Base-by-base conservation (phyloP, 768 basidiomycete genomes). In the Termitomyces sp. region DNA sequence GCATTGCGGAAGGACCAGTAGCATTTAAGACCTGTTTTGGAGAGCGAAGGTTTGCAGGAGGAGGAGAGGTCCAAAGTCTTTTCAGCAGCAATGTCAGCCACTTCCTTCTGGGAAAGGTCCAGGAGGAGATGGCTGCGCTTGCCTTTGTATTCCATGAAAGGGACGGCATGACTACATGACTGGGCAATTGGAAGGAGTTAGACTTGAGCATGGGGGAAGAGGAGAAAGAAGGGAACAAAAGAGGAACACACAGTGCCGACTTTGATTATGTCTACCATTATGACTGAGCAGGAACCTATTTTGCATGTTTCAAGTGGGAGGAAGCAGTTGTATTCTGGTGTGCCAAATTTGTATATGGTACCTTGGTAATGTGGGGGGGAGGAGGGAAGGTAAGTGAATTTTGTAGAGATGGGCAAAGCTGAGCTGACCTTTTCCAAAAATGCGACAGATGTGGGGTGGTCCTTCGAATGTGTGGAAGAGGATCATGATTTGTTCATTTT, bases 91-190 rank as follows among this genome's bases (percentile, higher is more conserved):
- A 70, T 69, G 59, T 85, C 83, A 2, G 64, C 59, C 0, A 52
- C 51, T 66, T 87, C 70, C 9, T 69, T 71, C 31, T 75, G 75
- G 68, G 68, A 81, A 29, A 78, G 73, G 19, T 21, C 6, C 4
- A n/a, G 11, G 41, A 79, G 71, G 16, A 85, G 79, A 9, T 75
- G 75, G 2, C 75, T 78, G 25, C 87, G 83, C 54, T 86, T 82
- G 4, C 74, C 71, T 40, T 80, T 68, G 70, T 81, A 89, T 42
- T 76, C 72, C 65, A 81, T 87, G 62, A 77, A 78, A 2, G 88
- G 87, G 25, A 87, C 79, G 0, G 79, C 78, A 61, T 77, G 88
- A 21, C 87, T 86, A 61, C 86, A 89, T 2, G 86, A 86, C 87
- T 88, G 52, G 17, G 35, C n/a, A 2, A 27, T 21, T 48, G 27